phyloP scores from a whole-genome alignment of 2,329 filamentous ascomycete species.

The Hypoxylon rubiginosum region DNA sequence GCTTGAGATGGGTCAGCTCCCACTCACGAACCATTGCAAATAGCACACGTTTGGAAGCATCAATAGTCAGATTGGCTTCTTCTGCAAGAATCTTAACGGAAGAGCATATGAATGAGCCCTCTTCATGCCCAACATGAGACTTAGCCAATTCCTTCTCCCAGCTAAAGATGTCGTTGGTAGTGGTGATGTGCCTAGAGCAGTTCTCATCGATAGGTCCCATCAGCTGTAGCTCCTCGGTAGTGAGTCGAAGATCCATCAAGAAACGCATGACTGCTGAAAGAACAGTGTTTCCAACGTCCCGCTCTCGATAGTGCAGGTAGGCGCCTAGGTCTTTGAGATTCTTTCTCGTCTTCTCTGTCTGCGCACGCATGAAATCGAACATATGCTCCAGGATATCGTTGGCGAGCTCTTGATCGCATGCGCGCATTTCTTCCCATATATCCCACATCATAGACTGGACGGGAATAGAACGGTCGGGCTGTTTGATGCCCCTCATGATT shows the following conservation, averaged over 20 bases:
- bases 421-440: slow-evolving; percentile 57
- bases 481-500: slow-evolving; percentile 20
- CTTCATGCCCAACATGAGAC: slow-evolving; percentile 28
- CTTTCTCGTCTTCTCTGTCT: slow-evolving; percentile 53
- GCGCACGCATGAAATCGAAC: slow-evolving; percentile 58
- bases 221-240: slow-evolving; percentile 44
- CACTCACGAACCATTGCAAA: slow-evolving; percentile 35
- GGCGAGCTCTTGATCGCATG: slow-evolving; percentile 52
- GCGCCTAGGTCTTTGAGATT: slow-evolving; percentile 47
- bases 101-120: slow-evolving; percentile 51
- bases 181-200: slow-evolving; percentile 55
- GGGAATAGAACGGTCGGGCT: slow-evolving; percentile 38
- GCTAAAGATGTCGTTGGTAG: slow-evolving; percentile 58
- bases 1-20: slow-evolving; percentile 15
- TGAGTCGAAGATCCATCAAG: slow-evolving; percentile 51
- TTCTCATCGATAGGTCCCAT: slow-evolving; percentile 51
- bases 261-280: slow-evolving; percentile 56
- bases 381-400: slow-evolving; percentile 55
- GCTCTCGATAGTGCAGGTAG: slow-evolving; percentile 57
- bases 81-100: slow-evolving; percentile 50
- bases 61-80: slow-evolving; percentile 41
- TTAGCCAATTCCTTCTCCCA: slow-evolving; percentile 56
- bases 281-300: slow-evolving; percentile 56
- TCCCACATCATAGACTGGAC: slow-evolving; percentile 57
- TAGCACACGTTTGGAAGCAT: slow-evolving; percentile 33